phyloP scores from a whole-genome alignment of 108 stramenopile genomes.

The Skeletonema marinoi region DNA sequence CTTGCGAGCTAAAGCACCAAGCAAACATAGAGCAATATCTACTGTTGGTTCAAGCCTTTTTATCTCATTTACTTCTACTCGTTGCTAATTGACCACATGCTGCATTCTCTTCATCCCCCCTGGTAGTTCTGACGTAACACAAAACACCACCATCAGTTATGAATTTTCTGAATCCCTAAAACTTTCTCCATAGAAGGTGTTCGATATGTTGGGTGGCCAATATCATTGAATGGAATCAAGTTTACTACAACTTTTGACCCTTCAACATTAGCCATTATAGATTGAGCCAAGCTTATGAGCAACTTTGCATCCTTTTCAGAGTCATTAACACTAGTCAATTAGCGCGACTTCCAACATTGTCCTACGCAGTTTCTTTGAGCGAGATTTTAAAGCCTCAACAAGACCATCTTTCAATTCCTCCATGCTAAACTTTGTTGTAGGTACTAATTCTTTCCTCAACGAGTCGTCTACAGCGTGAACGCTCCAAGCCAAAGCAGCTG shows the following conservation, averaged over 20 bases:
- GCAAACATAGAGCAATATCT: too few species aligned
- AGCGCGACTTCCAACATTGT: slow-evolving; percentile 85
- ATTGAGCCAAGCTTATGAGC: slow-evolving; percentile 65
- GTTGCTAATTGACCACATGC: slow-evolving; percentile 90
- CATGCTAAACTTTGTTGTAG: slow-evolving; percentile 80
- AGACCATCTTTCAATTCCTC: slow-evolving; percentile 73
- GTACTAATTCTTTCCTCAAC: slow-evolving; percentile 72
- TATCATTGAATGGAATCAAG: slow-evolving; percentile 89
- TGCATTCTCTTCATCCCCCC: slow-evolving; percentile 86
- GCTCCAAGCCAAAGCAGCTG: slow-evolving; percentile 79
- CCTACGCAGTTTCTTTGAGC: slow-evolving; percentile 52
- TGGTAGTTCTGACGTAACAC: slow-evolving; percentile 64
- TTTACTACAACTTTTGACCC: slow-evolving; percentile 75
- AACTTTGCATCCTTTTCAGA: slow-evolving; percentile 70
- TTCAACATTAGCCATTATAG: slow-evolving; percentile 57
- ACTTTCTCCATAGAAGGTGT: slow-evolving; percentile 62
- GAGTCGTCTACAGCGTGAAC: slow-evolving; percentile 83
- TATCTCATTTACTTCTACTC: background rate
- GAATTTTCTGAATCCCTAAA: slow-evolving; percentile 56
- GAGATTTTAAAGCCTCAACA: slow-evolving; percentile 57
- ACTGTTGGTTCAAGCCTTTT: too few species aligned
- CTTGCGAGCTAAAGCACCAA: too few species aligned
- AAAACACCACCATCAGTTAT: slow-evolving; percentile 49
- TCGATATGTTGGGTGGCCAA: slow-evolving; percentile 56
- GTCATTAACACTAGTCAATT: slow-evolving; percentile 86